Base-by-base conservation (phyloP, 2,329 filamentous ascomycete genomes). In the Corniculantispora saksenae region DNA sequence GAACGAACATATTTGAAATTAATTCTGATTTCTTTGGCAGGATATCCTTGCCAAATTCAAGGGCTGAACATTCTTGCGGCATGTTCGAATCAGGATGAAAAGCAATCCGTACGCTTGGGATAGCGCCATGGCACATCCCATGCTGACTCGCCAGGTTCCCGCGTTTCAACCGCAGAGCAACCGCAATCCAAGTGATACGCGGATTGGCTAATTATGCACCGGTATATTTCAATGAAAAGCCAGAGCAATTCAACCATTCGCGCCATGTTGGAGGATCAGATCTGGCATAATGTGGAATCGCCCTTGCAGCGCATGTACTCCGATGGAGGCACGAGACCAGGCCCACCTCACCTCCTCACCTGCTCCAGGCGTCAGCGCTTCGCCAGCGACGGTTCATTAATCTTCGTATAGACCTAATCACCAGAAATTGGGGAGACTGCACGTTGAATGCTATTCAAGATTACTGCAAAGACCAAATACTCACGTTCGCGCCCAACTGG, bases 41-140 rank as follows among this genome's bases (percentile, higher is more conserved):
- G 86, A 88, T 70, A 83, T 88, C 13, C 78, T 91, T 40, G 83
- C 86, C 65, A 90, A 88, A 69, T 91, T 91, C 78, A 89, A 89
- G 74, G 88, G 88, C 69, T 91, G 79, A 87, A 35, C 0, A 19
- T 51, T 27, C 10, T 23, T 35, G 27, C 13, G 4, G 4, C n/a
- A 25, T 10, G 32, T 5, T 12, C 8, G 15, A 13, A 25, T 9
- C 12, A 55, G 15, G n/a, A n/a, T n/a, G n/a, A 47, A 9, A n/a
- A 15, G 50, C 23, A 23, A 27, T 17, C n/a, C n/a, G n/a, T n/a
- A n/a, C n/a, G n/a, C n/a, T n/a, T n/a, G n/a, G n/a, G n/a, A 21
- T 32, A 35, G 40, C 32, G 21, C 9, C 29, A 43, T 40, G 6
- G 10, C 32, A 17, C 40, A 21, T 23, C 29, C 21, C 38, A 43